These are phyloP conservation scores for Rhizopus delemar DNA, from an alignment of 371 early-diverging fungal genomes.

Conservation along the genomic window DNA sequence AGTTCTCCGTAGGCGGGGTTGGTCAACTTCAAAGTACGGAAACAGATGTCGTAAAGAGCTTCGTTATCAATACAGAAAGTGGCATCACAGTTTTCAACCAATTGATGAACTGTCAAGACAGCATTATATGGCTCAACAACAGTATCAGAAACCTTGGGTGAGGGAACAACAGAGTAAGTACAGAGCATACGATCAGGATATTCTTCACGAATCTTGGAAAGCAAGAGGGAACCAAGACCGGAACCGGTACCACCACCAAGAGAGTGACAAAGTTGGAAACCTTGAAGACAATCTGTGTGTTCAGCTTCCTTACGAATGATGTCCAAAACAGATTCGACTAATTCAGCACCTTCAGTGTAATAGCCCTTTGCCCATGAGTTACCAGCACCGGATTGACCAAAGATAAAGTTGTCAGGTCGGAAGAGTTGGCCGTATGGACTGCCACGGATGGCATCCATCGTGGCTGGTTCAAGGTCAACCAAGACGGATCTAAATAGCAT, in stretches of 20 bases:
- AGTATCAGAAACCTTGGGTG: conserved; percentile 89
- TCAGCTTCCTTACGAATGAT: conserved; percentile 86
- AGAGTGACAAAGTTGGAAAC: conserved; percentile 87
- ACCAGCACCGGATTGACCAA: conserved; percentile 89
- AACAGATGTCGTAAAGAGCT: conserved; percentile 89
- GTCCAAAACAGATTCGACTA: conserved; percentile 82
- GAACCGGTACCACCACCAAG: conserved; percentile 91
- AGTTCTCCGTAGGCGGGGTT: conserved; percentile 81
- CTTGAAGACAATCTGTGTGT: conserved; percentile 82
- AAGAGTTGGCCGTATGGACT: conserved; percentile 71
- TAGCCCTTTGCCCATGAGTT: conserved; percentile 95
- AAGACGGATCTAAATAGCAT: conserved; percentile 79
- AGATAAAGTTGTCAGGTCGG: conserved; percentile 87
- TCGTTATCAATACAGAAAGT: conserved; percentile 99
- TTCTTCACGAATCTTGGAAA: conserved; percentile 91
- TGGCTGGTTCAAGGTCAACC: conserved; percentile 98
- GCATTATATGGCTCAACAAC: conserved; percentile 95
- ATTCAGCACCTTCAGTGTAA: conserved; percentile 92
- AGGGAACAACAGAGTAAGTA: conserved; percentile 93
- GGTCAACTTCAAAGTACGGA: conserved; percentile 78
- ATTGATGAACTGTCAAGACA: conserved; percentile 81
- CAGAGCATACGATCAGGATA: conserved; percentile 91
- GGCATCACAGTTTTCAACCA: conserved; percentile 91
- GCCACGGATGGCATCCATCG: conserved; percentile 93
- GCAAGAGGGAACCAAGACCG: conserved; percentile 83